Conservation (phyloP, 306 rosid genomes). For the Trifolium fragiferum region DNA sequence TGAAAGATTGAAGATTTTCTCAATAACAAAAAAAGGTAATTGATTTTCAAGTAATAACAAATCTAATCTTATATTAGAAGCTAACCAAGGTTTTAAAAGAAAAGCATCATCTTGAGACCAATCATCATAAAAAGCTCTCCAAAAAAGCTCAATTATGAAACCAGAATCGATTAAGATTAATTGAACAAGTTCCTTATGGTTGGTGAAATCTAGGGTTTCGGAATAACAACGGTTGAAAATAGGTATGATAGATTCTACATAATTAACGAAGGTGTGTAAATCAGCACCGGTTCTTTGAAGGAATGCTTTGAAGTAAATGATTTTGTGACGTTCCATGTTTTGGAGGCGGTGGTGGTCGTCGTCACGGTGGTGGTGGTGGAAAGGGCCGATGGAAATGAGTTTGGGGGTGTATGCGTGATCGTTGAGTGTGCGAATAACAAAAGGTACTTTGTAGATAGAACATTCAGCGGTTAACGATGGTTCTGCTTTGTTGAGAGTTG, state of each 20-base stretch:
- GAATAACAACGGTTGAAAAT: conserved; percentile 31
- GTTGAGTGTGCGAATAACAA: conserved; percentile 29
- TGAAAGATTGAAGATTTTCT: neutral
- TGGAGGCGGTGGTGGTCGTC: neutral
- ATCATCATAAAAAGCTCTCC: neutral
- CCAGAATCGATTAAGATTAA: conserved; percentile 36
- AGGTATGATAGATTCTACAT: neutral
- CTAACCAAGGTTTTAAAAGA: conserved; percentile 31
- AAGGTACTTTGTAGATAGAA: conserved; percentile 47
- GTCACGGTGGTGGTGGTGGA: conserved; percentile 38
- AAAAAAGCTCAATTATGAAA: conserved; percentile 42
- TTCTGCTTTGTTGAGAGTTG: conserved; percentile 7
- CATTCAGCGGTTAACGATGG: neutral
- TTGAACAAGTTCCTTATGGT: conserved; percentile 35
- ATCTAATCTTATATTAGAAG: conserved; percentile 11
- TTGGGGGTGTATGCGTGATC: conserved; percentile 46
- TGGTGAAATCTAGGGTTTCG: neutral
- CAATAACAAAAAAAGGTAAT: conserved; percentile 39
- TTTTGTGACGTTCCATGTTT: conserved; percentile 39
- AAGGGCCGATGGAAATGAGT: conserved; percentile 50
- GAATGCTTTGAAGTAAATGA: conserved; percentile 25
- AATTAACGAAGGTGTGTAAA: neutral
- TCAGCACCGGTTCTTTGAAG: neutral
- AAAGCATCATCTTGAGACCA: conserved; percentile 9
- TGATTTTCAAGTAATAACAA: conserved; percentile 46